Evolutionary conservation across 2,329 filamentous ascomycete species (phyloP).

Genomic region (Grosmannia clavigera): DNA sequence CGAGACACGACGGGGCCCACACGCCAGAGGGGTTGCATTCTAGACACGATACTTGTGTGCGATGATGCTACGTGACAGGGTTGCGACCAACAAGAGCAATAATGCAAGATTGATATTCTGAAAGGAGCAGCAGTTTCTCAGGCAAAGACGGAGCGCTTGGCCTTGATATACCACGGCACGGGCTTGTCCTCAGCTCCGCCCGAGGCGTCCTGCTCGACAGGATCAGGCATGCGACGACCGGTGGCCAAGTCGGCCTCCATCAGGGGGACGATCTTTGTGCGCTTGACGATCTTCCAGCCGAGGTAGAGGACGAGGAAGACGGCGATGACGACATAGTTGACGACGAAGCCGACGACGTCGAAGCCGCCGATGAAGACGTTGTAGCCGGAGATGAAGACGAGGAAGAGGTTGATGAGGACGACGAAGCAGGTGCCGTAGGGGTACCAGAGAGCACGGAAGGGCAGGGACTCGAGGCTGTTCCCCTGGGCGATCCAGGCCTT

Average conservation of each 20-base stretch:
- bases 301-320: constrained; percentile 47
- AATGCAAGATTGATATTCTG: no score
- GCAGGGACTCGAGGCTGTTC: constrained; percentile 44
- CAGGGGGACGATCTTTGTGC: constrained; percentile 34
- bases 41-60: no score
- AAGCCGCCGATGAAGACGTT: constrained; percentile 50
- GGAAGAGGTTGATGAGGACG: constrained; percentile 49
- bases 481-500: constrained; percentile 41
- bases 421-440: constrained; percentile 55
- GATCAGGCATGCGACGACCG: constrained; percentile 28
- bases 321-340: constrained; percentile 51
- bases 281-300: constrained; percentile 43
- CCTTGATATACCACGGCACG: background rate
- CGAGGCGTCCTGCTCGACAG: constrained; percentile 11
- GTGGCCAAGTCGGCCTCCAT: constrained; percentile 41
- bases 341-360: constrained; percentile 47
- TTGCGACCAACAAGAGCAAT: no score
- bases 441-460: constrained; percentile 49
- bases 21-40: no score
- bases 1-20: no score
- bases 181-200: background rate
- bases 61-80: no score
- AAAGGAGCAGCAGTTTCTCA: no score
- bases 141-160: background rate
- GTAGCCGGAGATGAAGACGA: constrained; percentile 57